phyloP scores from a whole-genome alignment of 2,329 filamentous ascomycete genomes.

The Aspergillus pseudoglaucus region DNA sequence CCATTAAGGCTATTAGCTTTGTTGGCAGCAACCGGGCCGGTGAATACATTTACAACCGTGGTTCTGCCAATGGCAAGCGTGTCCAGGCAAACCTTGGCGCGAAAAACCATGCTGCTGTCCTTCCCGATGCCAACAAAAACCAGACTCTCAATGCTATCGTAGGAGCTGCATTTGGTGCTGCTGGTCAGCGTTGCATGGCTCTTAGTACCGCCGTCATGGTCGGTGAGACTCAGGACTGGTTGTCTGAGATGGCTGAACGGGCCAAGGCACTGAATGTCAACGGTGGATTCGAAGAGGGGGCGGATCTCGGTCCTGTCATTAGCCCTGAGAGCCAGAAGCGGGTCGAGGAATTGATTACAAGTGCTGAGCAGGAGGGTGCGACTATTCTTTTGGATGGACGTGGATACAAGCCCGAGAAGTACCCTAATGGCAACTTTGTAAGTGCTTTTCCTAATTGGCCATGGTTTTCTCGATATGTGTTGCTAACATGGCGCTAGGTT shows the following conservation, averaged over 20 bases:
- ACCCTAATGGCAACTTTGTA: constrained; percentile 62
- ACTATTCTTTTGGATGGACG: constrained; percentile 59
- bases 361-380: constrained; percentile 57
- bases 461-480: background rate
- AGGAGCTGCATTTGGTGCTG: constrained; percentile 62
- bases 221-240: constrained; percentile 60
- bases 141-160: constrained; percentile 60
- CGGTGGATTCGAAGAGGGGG: constrained; percentile 57
- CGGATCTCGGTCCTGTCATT: constrained; percentile 60
- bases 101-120: constrained; percentile 63
- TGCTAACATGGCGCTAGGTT: constrained; percentile 35
- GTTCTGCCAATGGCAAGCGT: constrained; percentile 64
- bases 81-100: constrained; percentile 64
- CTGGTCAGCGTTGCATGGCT: constrained; percentile 65
- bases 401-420: constrained; percentile 55
- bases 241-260: constrained; percentile 56
- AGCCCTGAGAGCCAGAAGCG: constrained; percentile 57
- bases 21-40: constrained; percentile 63
- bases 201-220: constrained; percentile 59
- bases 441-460: constrained; percentile 17
- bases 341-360: constrained; percentile 56
- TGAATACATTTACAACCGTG: constrained; percentile 62
- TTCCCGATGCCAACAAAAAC: constrained; percentile 65
- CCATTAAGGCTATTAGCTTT: constrained; percentile 63
- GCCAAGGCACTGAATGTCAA: constrained; percentile 56